Conservation (phyloP, 176 grass and related monocot species). For the Pontederia paniculata region DNA sequence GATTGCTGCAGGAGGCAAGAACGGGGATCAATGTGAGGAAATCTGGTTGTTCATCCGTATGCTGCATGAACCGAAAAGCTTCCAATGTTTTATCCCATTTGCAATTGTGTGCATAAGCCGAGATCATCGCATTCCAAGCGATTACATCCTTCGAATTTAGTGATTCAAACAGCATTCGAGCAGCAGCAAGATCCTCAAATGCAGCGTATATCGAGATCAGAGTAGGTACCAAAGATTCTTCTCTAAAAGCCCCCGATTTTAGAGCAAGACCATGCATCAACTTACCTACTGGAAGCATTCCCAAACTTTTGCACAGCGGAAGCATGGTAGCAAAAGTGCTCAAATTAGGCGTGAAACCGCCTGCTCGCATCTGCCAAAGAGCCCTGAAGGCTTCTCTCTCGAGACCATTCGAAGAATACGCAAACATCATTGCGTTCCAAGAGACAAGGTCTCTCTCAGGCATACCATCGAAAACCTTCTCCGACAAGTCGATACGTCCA, state of each 20-base stretch:
- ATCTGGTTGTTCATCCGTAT: slow-evolving; percentile 25
- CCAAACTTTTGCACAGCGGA: slow-evolving; percentile 15
- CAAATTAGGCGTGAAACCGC: slow-evolving; percentile 30
- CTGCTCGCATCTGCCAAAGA: slow-evolving; percentile 27
- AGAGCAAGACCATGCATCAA: slow-evolving; percentile 35
- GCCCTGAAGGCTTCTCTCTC: slow-evolving; percentile 22
- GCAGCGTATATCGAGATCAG: slow-evolving; percentile 49
- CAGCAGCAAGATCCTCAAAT: slow-evolving; percentile 32
- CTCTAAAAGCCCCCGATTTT: slow-evolving; percentile 34
- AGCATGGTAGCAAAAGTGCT: slow-evolving; percentile 33
- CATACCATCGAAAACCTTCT: slow-evolving; percentile 44
- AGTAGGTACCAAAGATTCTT: slow-evolving; percentile 34
- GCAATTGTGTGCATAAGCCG: slow-evolving; percentile 27
- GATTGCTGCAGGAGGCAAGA: slow-evolving; percentile 45
- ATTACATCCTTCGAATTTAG: slow-evolving; percentile 24
- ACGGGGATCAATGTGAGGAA: slow-evolving; percentile 43
- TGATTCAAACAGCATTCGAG: slow-evolving; percentile 36
- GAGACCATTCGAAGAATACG: slow-evolving; percentile 36
- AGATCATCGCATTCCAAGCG: slow-evolving; percentile 63
- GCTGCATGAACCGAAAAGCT: slow-evolving; percentile 35
- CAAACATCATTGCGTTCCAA: slow-evolving; percentile 49
- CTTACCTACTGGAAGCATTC: slow-evolving; percentile 4
- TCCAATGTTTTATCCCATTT: slow-evolving; percentile 31
- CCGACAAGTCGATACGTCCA: slow-evolving; percentile 23
- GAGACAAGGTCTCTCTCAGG: slow-evolving; percentile 38